These are phyloP conservation scores for Candida ulmi DNA, from an alignment of 805 yeast genomes.

Conservation along the genomic window DNA sequence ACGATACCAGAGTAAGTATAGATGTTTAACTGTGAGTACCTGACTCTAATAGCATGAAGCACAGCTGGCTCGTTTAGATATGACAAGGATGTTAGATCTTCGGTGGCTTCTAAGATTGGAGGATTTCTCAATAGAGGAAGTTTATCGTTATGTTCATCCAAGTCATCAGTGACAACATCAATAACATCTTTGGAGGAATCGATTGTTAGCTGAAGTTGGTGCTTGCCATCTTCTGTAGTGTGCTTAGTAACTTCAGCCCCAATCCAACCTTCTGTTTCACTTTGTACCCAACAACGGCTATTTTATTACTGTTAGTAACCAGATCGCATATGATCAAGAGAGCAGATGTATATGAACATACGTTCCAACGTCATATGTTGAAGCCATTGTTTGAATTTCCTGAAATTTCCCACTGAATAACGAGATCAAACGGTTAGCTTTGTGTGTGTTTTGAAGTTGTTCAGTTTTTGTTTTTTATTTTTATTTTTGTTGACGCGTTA, in stretches of 20 bases:
- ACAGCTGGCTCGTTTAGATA: slow-evolving; percentile 96
- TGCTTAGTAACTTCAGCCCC: slow-evolving; percentile 56
- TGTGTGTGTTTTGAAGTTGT: slow-evolving; percentile 5
- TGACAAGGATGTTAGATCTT: slow-evolving; percentile 87
- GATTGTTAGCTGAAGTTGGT: slow-evolving; percentile 43
- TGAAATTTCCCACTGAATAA: no score
- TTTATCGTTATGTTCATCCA: slow-evolving; percentile 29
- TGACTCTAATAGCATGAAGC: slow-evolving; percentile 82
- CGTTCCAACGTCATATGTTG: slow-evolving; percentile 51
- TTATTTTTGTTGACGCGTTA: slow-evolving; percentile 4
- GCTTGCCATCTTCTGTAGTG: slow-evolving; percentile 36
- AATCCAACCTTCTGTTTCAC: slow-evolving; percentile 63
- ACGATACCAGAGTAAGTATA: slow-evolving; percentile 97
- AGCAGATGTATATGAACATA: slow-evolving; percentile 26
- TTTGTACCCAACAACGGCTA: slow-evolving; percentile 76
- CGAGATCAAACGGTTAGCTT: not conserved
- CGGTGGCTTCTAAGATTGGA: slow-evolving; percentile 86
- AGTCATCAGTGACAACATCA: slow-evolving; percentile 40
- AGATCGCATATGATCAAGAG: no score
- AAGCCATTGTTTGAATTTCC: slow-evolving; percentile 24
- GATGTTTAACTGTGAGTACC: slow-evolving; percentile 85
- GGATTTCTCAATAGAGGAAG: slow-evolving; percentile 87
- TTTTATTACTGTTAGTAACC: slow-evolving; percentile 24
- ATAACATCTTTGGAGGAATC: slow-evolving; percentile 43
- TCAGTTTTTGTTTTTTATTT: slow-evolving; percentile 7